Evolutionary conservation across 768 basidiomycete genomes (phyloP).

Genomic region (Tephrocybe sp.): DNA sequence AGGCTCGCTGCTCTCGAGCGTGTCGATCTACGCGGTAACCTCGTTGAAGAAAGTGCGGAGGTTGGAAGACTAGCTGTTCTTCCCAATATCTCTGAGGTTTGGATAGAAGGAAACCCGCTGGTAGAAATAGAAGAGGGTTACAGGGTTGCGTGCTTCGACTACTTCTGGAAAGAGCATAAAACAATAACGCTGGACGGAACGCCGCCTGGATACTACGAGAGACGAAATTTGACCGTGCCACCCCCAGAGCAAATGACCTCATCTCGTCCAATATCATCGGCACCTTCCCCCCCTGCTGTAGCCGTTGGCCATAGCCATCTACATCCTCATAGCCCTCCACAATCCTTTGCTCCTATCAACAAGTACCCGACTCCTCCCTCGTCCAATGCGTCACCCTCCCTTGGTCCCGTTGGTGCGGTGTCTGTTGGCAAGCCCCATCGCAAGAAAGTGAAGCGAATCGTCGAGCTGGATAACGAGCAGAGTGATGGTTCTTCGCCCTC

Average conservation of each 20-base stretch:
- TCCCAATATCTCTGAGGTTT: slow-evolving; percentile 79
- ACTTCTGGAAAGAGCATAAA: slow-evolving; percentile 86
- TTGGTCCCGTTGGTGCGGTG: slow-evolving; percentile 34
- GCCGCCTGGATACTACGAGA: slow-evolving; percentile 70
- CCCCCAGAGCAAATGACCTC: slow-evolving; percentile 55
- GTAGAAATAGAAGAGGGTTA: slow-evolving; percentile 71
- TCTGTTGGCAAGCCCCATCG: slow-evolving; percentile 44
- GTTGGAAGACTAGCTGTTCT: slow-evolving; percentile 79
- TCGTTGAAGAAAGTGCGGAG: slow-evolving; percentile 81
- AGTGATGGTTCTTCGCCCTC: slow-evolving; percentile 32
- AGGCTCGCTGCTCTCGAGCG: slow-evolving; percentile 82
- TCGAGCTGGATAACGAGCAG: slow-evolving; percentile 64
- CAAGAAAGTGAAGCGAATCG: slow-evolving; percentile 74
- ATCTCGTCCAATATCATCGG: slow-evolving; percentile 44
- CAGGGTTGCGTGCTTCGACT: slow-evolving; percentile 76
- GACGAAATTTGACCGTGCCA: slow-evolving; percentile 49
- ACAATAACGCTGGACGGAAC: slow-evolving; percentile 74
- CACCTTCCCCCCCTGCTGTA: slow-evolving; percentile 60
- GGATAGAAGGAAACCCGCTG: slow-evolving; percentile 85
- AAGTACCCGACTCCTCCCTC: slow-evolving; percentile 38
- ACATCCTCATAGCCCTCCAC: slow-evolving; percentile 22
- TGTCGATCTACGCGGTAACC: slow-evolving; percentile 80
- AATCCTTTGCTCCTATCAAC: slow-evolving; percentile 13
- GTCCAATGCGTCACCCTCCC: slow-evolving; percentile 44
- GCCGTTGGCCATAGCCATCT: slow-evolving; percentile 47